These are phyloP conservation scores for Apodospora peruviana DNA, from an alignment of 495 filamentous ascomycete genomes.

Conservation along the genomic window DNA sequence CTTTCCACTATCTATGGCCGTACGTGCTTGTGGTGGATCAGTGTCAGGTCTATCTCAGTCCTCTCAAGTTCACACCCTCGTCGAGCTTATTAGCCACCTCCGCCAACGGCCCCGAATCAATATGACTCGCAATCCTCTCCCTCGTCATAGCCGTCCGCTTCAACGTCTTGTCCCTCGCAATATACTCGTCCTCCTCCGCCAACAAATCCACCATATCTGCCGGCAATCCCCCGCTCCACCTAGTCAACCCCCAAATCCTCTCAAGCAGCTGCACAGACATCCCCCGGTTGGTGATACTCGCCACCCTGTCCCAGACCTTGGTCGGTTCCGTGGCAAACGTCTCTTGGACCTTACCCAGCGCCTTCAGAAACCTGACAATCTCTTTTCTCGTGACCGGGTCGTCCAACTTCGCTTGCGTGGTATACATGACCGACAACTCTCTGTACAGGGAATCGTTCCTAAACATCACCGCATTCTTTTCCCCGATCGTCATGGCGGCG, in stretches of 20 bases:
- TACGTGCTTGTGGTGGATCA: too few species aligned
- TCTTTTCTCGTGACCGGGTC: not conserved
- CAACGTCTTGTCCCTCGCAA: not conserved
- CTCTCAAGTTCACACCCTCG: too few species aligned
- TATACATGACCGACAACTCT: not conserved
- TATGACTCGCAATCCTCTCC: constrained; percentile 4
- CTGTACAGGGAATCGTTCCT: not conserved
- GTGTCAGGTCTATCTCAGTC: too few species aligned
- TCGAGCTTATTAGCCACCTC: too few species aligned
- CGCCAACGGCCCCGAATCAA: not conserved
- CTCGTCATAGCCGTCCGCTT: not conserved
- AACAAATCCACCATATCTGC: constrained; percentile 3
- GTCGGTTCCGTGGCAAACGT: not conserved
- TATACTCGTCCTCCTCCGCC: constrained; percentile 5
- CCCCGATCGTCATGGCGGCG: not conserved
- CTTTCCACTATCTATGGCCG: too few species aligned
- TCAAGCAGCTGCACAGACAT: not conserved
- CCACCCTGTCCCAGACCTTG: not conserved
- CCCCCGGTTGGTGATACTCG: not conserved
- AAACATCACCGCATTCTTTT: not conserved
- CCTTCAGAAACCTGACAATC: not conserved
- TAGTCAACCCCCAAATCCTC: not conserved
- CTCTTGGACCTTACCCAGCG: not conserved
- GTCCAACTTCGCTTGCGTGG: not conserved
- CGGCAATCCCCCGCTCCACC: constrained; percentile 1